A percentile compares a stretch with the other conserved stretches of the same genome.
phyloP scores from a whole-genome alignment of 441 rosid genomes.

The Brassica hybrid region DNA sequence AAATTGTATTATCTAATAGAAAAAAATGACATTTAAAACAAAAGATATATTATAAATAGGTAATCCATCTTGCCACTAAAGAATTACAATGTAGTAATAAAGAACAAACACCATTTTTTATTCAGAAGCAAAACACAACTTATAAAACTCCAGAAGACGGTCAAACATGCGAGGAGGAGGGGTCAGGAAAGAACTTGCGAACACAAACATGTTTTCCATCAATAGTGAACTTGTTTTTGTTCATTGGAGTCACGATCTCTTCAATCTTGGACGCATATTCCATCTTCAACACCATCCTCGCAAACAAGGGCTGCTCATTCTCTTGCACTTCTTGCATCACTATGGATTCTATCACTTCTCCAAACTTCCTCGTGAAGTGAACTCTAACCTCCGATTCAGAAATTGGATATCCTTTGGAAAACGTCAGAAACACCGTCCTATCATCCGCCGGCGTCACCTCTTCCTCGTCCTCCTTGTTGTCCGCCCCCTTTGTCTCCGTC shows the following conservation, averaged over 20 bases:
- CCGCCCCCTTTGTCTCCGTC: not conserved
- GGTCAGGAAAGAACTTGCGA: conserved; percentile 45
- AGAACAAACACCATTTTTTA: not conserved
- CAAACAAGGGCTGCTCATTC: conserved; percentile 58
- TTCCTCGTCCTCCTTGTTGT: not conserved
- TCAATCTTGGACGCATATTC: conserved; percentile 14
- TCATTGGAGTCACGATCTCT: conserved; percentile 32
- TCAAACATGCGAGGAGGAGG: not conserved
- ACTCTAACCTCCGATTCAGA: conserved; percentile 53
- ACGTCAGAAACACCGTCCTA: conserved; percentile 71
- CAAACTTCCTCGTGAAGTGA: conserved; percentile 59
- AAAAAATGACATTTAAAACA: not conserved
- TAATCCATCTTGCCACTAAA: conserved; percentile 1
- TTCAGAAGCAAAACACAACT: not conserved
- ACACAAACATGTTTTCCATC: conserved; percentile 82
- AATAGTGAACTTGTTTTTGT: conserved; percentile 60
- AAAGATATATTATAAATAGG: not conserved
- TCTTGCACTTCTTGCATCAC: conserved; percentile 54
- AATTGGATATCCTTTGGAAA: conserved; percentile 68
- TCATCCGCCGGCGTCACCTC: conserved; percentile 43
- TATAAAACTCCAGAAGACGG: not conserved
- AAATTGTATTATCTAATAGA: not conserved
- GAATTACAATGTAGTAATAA: not conserved
- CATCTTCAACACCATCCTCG: conserved; percentile 51
- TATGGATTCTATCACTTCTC: conserved; percentile 51